Evolutionary conservation across 2,329 filamentous ascomycete species (phyloP), one percentile per base, ranked within the genome.

Genomic region (Neonectria punicea): DNA sequence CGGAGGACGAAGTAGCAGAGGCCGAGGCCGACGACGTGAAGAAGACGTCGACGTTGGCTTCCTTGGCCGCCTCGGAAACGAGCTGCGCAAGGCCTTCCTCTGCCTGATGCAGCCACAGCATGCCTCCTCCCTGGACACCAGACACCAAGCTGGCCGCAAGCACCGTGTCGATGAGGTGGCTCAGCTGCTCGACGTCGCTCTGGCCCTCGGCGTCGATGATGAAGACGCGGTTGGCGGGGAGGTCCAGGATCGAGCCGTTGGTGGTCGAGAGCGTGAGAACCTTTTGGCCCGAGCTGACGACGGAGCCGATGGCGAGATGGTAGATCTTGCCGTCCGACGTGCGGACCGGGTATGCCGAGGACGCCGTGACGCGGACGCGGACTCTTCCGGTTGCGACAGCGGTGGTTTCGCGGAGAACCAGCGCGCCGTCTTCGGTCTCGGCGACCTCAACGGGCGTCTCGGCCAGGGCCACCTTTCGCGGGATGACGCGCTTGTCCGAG

Each of bases 401-500:
- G 18, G 25, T 18, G 14, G 14, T 11, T 11, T 50, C 46, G 16
- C 46, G 22, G 10, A 50, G 25, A 16, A 50, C 25, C 25, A 50
- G 46, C 4, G 46, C 10, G 25, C 46, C 46, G 25, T 50, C 46
- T n/a, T 50, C 25, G 25, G 3, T 32, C 25, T 50, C 46, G 16
- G 46, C 25, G 1, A 50, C 46, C 46, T 50, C 46, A 3, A 50
- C 46, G 1, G 46, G 13, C 3, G 46, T 50, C 3, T 32, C 25
- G 14, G 46, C 46, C 5, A 50, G 25, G 7, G 46, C 16, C 16
- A 50, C 46, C 25, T n/a, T 50, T 11, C 46, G 46, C 8, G 46
- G 46, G 25, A 51, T 51, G 47, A 34, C 18, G 2, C 47, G 47
- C 54, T 47, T 57, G 54, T 20, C 28, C 9, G 54, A 28, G 43